Evolutionary conservation across 192 early-diverging fungal genomes (phyloP), one percentile per base, ranked within the genome.

Genomic region (Coemansia sp.): DNA sequence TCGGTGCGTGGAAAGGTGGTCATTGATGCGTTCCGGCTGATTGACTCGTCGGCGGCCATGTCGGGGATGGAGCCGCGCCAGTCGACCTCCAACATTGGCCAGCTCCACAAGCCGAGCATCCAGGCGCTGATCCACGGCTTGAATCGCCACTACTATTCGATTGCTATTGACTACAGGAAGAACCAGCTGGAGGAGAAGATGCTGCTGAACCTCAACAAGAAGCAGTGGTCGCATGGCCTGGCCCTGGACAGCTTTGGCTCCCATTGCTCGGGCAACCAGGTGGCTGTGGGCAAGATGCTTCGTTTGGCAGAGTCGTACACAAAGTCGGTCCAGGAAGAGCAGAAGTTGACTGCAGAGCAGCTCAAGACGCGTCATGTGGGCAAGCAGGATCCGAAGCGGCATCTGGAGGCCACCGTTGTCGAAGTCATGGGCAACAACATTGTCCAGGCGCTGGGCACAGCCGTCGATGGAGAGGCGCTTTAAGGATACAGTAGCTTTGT

Each of bases 1-100:
- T 96, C 93, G 17, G 97, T 99, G 44, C 96, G 96, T 51, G 97
- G 97, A 53, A 99, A 99, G 62, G 97, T 99, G 1, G 97, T 99
- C 3, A 99, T 99, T 69, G 97, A 99, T 70, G 97, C 94, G 26
- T 99, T 99, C 82, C 85, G 97, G 28, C 73, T 92, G 17, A 99
- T 99, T 53, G 89, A 93, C 60, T 84, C 92, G 31, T 87, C 94
- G 54, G 78, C 80, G 10, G 64, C 82, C 3, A 85, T 91, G 78
- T 73, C 86, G 7, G 86, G 85, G 21, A 86, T 94, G 60, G 97
- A 99, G 58, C 88, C 97, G 17, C 85, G 94, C 20, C 94, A 99
- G 72, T 94, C 91, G 0, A 99, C 97, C 12, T 94, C 92, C 10
- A 98, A 98, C 75, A 90, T 99, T 72, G 97, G 97, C 9, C 90